Percentiles rank a stretch among this genome's conserved stretches.
Evolutionary conservation across 108 stramenopile genomes (phyloP).

Genomic region (Discostella stelligeroides): DNA sequence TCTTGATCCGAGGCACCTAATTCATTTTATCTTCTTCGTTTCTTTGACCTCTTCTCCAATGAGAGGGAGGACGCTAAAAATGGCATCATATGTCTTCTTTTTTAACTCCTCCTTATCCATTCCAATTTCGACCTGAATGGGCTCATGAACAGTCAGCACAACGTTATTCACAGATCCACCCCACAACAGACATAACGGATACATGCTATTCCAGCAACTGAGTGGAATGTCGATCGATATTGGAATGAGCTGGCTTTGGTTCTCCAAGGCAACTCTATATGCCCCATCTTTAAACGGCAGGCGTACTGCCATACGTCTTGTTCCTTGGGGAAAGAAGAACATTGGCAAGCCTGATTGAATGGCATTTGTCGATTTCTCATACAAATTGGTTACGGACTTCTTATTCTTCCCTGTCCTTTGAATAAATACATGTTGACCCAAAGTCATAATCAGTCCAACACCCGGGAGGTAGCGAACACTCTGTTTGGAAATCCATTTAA

Average conservation of each 20-base stretch:
- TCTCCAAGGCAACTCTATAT: constrained; percentile 69
- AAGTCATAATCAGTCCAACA: constrained; percentile 75
- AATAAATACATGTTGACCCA: constrained; percentile 74
- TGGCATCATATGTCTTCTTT: constrained; percentile 60
- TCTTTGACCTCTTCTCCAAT: constrained; percentile 46
- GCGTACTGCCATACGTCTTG: constrained; percentile 72
- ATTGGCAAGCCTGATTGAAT: constrained; percentile 75
- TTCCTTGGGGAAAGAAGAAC: constrained; percentile 89
- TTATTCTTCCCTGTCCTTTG: constrained; percentile 62
- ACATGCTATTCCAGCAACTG: constrained; percentile 73
- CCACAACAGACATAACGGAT: constrained; percentile 65
- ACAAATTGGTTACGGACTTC: constrained; percentile 62
- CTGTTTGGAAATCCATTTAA: constrained; percentile 83
- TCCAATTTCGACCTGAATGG: constrained; percentile 53
- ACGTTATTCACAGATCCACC: constrained; percentile 46
- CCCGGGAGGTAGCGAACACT: constrained; percentile 72
- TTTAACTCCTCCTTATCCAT: constrained; percentile 74
- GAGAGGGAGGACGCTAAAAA: constrained; percentile 73
- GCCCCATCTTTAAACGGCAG: constrained; percentile 88
- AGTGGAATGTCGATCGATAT: constrained; percentile 79
- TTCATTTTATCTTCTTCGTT: constrained; percentile 30
- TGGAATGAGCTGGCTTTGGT: constrained; percentile 60
- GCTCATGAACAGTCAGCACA: constrained; percentile 67
- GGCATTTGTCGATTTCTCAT: constrained; percentile 65
- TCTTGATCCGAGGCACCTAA: background rate